Evolutionary conservation across 306 rosid species (phyloP).

Genomic region (Sechiopsis laciniata): DNA sequence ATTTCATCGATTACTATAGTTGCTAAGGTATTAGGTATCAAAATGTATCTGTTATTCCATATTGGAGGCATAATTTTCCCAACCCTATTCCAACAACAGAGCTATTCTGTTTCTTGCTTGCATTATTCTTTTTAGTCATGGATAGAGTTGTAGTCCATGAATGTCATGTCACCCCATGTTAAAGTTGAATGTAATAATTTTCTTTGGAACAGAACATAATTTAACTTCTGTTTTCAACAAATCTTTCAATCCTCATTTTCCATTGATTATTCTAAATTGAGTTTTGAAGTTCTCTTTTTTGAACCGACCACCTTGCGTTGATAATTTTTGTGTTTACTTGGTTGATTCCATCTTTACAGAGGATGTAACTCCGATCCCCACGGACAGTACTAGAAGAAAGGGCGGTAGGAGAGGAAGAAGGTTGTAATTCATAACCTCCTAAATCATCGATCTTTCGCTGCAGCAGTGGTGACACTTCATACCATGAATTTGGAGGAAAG

Average conservation of each 20-base stretch:
- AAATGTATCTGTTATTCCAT: background rate
- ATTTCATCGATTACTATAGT: background rate
- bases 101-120: background rate
- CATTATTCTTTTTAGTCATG: background rate
- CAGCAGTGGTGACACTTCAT: background rate
- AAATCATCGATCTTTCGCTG: background rate
- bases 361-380: slow-evolving; percentile 54
- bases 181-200: background rate
- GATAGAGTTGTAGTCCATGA: background rate
- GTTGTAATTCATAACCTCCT: slow-evolving; percentile 23
- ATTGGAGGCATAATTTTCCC: background rate
- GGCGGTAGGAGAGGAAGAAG: slow-evolving; percentile 54
- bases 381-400: slow-evolving; percentile 47
- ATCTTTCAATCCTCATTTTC: background rate
- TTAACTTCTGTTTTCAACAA: background rate
- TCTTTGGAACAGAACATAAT: background rate
- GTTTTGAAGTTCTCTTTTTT: background rate
- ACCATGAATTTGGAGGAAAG: background rate
- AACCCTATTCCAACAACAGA: background rate
- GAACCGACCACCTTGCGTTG: background rate
- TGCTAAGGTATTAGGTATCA: background rate
- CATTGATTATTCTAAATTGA: background rate
- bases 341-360: slow-evolving; percentile 23
- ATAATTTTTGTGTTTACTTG: background rate
- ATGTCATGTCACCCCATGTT: background rate